Conservation (phyloP, 2,329 filamentous ascomycete genomes). For the Arthrobotrys iridis region DNA sequence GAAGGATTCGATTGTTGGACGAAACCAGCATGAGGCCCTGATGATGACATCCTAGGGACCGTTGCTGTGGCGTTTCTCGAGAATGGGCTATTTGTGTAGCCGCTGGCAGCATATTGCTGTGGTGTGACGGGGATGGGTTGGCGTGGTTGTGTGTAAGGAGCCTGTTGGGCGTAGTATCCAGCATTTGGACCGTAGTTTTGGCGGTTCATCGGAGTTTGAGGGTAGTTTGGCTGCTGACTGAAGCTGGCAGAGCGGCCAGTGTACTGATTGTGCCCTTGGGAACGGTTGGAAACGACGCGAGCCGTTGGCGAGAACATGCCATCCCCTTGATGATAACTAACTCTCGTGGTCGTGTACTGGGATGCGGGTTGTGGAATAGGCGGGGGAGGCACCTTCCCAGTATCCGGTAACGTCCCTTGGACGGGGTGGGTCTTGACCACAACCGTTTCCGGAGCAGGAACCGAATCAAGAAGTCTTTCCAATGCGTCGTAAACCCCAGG, state of each 20-base stretch:
- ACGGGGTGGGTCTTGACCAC: neutral
- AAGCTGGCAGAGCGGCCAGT: constrained; percentile 31
- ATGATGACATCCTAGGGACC: constrained; percentile 39
- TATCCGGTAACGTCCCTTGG: constrained; percentile 29
- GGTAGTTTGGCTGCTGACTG: constrained; percentile 29
- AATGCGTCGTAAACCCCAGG: constrained; percentile 21
- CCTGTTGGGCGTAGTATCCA: constrained; percentile 18
- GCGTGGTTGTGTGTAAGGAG: constrained; percentile 38
- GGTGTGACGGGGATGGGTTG: constrained; percentile 22
- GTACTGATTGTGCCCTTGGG: constrained; percentile 42
- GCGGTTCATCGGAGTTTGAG: constrained; percentile 29
- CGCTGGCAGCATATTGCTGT: constrained; percentile 23
- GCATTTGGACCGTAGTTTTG: constrained; percentile 18
- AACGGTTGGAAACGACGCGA: constrained; percentile 30
- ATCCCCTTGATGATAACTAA: constrained; percentile 31
- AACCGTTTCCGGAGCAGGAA: neutral
- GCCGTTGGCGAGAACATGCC: constrained; percentile 28
- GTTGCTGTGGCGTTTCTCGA: constrained; percentile 20
- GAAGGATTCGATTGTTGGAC: constrained; percentile 13
- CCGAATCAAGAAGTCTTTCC: neutral
- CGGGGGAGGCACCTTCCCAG: constrained; percentile 25
- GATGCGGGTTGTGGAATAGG: constrained; percentile 23
- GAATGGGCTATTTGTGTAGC: constrained; percentile 42
- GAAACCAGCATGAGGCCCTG: constrained; percentile 14
- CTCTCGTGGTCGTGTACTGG: constrained; percentile 29